Conservation (phyloP, 345 rosid genomes). For the Aurinia saxatilis region DNA sequence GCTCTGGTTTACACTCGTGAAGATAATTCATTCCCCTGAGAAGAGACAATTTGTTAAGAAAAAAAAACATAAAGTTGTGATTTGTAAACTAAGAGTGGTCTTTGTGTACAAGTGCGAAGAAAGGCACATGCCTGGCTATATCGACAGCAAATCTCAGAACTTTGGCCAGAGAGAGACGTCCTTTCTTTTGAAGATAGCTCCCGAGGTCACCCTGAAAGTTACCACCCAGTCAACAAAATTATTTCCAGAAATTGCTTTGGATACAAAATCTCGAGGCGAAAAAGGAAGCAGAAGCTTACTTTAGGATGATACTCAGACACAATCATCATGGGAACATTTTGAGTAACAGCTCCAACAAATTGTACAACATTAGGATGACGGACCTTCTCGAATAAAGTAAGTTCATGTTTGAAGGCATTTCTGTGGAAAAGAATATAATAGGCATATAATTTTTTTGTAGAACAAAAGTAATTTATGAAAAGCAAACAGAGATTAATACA, state of each 20-base stretch:
- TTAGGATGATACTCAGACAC: constrained; percentile 82
- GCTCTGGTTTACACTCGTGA: constrained; percentile 88
- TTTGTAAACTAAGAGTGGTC: background rate
- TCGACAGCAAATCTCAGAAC: constrained; percentile 76
- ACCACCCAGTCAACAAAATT: constrained; percentile 8
- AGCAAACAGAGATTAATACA: background rate
- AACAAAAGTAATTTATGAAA: background rate
- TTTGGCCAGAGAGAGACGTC: constrained; percentile 83
- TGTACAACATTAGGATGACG: constrained; percentile 98
- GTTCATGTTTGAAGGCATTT: constrained; percentile 84
- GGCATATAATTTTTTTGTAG: background rate
- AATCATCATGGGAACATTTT: constrained; percentile 97
- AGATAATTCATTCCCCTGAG: constrained; percentile 83
- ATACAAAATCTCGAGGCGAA: no score
- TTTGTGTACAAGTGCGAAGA: background rate
- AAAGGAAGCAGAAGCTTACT: constrained; percentile 39
- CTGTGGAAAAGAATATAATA: constrained; percentile 35
- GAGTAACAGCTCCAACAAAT: constrained; percentile 99
- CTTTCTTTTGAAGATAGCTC: constrained; percentile 78
- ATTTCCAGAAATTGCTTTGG: constrained; percentile 3
- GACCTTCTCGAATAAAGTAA: constrained; percentile 80
- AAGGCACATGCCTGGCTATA: constrained; percentile 65
- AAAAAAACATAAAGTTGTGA: background rate
- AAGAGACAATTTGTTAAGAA: constrained; percentile 23
- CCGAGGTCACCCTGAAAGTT: constrained; percentile 75